These are phyloP conservation scores for Apophysomyces trapeziformis DNA, from an alignment of 371 early-diverging fungal species.

Conservation along the genomic window DNA sequence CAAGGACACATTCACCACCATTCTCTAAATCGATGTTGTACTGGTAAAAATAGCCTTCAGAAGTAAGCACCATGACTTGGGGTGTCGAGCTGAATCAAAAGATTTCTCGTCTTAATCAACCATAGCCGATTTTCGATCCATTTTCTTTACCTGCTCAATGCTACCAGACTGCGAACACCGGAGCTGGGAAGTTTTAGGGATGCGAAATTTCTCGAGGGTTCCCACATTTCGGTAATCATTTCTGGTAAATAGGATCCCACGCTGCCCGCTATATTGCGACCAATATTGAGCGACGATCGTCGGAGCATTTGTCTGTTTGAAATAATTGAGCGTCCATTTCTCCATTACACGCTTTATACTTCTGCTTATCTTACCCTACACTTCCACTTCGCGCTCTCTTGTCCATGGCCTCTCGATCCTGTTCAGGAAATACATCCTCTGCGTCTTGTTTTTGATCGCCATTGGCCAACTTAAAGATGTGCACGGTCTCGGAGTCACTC, in stretches of 20 bases:
- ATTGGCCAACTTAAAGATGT: constrained; percentile 80
- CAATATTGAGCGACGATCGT: constrained; percentile 56
- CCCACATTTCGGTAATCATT: constrained; percentile 90
- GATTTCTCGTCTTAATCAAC: too few species aligned
- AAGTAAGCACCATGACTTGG: constrained; percentile 90
- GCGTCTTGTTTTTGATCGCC: neutral
- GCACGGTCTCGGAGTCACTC: constrained; percentile 95
- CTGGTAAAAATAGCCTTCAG: constrained; percentile 90
- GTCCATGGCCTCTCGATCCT: constrained; percentile 12
- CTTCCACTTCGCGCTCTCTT: constrained; percentile 15
- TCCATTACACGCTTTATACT: neutral
- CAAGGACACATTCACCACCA: constrained; percentile 90
- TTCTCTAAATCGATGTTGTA: constrained; percentile 89
- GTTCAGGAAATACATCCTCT: constrained; percentile 10
- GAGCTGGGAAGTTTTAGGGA: constrained; percentile 85
- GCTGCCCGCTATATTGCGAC: constrained; percentile 71
- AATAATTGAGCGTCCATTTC: neutral
- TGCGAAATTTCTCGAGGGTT: constrained; percentile 94
- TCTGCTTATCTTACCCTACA: constrained; percentile 23
- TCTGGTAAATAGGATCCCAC: constrained; percentile 88
- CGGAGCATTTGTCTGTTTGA: constrained; percentile 51
- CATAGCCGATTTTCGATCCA: neutral
- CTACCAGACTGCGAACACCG: constrained; percentile 82
- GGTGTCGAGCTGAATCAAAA: constrained; percentile 59
- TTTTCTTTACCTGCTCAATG: constrained; percentile 65